phyloP scores from a whole-genome alignment of 2,329 filamentous ascomycete species.

The Exophiala aquamarina region DNA sequence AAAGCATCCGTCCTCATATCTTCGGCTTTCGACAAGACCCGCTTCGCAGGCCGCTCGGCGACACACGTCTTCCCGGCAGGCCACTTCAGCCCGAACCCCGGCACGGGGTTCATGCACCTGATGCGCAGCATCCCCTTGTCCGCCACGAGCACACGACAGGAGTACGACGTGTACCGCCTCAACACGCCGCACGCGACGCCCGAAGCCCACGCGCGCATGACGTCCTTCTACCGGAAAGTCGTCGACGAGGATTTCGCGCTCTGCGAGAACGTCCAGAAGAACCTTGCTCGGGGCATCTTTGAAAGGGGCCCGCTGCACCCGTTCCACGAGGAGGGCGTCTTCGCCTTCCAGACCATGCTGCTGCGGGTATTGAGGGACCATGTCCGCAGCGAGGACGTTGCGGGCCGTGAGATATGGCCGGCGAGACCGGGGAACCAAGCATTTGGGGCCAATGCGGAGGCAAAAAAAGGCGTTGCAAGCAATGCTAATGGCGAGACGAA shows the following conservation, averaged over 20 bases:
- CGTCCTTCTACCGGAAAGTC: constrained; percentile 62
- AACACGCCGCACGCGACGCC: constrained; percentile 55
- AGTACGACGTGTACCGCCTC: constrained; percentile 64
- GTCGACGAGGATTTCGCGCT: constrained; percentile 65
- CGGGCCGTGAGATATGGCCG: constrained; percentile 52
- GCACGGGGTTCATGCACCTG: constrained; percentile 14
- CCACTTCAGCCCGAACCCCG: constrained; percentile 18
- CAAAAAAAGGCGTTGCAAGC: too few species aligned
- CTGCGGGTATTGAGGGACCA: constrained; percentile 51
- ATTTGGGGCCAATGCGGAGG: too few species aligned
- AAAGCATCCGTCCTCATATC: constrained; percentile 26
- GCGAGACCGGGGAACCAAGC: constrained; percentile 32
- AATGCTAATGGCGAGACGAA: too few species aligned
- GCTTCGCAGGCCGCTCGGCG: constrained; percentile 37
- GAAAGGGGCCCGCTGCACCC: constrained; percentile 64
- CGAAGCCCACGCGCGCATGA: constrained; percentile 58
- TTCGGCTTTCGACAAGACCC: constrained; percentile 32
- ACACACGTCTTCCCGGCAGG: constrained; percentile 34
- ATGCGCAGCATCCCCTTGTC: constrained; percentile 52
- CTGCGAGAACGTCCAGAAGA: constrained; percentile 59
- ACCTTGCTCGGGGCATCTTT: constrained; percentile 62
- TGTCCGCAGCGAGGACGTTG: constrained; percentile 45
- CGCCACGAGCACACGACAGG: constrained; percentile 54
- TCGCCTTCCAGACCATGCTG: constrained; percentile 56
- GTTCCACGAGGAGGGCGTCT: constrained; percentile 57